Conservation (phyloP, 768 basidiomycete genomes). For the Mycena pura region DNA sequence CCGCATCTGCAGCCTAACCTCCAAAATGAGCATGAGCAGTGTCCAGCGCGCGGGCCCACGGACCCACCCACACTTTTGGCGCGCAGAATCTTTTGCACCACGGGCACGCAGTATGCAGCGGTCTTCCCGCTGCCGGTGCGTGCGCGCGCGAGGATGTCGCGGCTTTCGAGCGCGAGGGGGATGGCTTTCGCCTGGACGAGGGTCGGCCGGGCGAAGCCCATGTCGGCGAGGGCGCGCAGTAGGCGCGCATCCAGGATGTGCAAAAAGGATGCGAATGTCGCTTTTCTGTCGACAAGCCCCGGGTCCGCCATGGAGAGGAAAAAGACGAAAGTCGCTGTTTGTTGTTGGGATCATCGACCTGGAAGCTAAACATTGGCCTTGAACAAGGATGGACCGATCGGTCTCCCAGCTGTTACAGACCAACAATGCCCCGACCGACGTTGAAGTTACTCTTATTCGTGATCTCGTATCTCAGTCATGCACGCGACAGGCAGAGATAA, state of each 20-base stretch:
- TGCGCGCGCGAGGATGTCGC: slow-evolving; percentile 92
- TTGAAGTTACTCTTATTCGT: too few relatives aligned
- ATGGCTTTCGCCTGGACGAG: slow-evolving; percentile 92
- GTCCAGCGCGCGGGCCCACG: background rate
- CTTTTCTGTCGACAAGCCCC: slow-evolving; percentile 52
- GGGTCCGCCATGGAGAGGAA: slow-evolving; percentile 51
- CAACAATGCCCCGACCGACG: too few relatives aligned
- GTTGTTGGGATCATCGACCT: background rate
- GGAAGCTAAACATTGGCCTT: too few relatives aligned
- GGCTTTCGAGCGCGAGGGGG: slow-evolving; percentile 86
- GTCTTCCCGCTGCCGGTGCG: slow-evolving; percentile 98
- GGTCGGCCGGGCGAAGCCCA: slow-evolving; percentile 90
- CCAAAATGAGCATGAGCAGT: slow-evolving; percentile 2
- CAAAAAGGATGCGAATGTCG: slow-evolving; percentile 67
- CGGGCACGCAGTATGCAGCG: slow-evolving; percentile 91
- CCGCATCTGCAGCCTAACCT: slow-evolving; percentile 44
- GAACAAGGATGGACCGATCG: too few relatives aligned
- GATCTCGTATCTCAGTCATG: too few relatives aligned
- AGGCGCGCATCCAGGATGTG: slow-evolving; percentile 85
- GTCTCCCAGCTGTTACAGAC: too few relatives aligned
- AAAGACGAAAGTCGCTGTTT: background rate
- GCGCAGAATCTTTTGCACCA: slow-evolving; percentile 86
- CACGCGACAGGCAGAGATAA: too few relatives aligned
- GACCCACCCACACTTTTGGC: slow-evolving; percentile 72
- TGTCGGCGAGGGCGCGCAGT: slow-evolving; percentile 87